Evolutionary conservation across 2,329 filamentous ascomycete genomes (phyloP).

Genomic region (Elsinoe batatas): DNA sequence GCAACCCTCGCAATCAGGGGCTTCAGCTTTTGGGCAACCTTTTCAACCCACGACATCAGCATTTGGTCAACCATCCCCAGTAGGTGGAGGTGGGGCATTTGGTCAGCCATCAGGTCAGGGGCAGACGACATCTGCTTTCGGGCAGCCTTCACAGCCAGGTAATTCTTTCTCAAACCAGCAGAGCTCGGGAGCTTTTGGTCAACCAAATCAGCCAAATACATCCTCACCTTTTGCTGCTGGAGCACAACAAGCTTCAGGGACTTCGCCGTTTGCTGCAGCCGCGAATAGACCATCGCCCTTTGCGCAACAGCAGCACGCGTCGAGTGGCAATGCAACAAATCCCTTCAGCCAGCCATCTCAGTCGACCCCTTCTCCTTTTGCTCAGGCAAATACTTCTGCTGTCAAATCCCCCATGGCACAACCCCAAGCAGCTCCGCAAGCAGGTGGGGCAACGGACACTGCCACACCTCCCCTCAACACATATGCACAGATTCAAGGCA

Average conservation of each 20-base stretch:
- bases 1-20: slow-evolving; percentile 12
- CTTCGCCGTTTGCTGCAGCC: slow-evolving; percentile 14
- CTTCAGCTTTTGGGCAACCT: slow-evolving; percentile 17
- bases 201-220: slow-evolving; percentile 16
- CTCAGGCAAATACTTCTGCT: slow-evolving; percentile 13
- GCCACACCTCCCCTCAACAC: slow-evolving; percentile 28
- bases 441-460: background rate
- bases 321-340: slow-evolving; percentile 4
- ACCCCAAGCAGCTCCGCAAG: slow-evolving; percentile 17
- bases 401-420: slow-evolving; percentile 10
- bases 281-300: slow-evolving; percentile 15
- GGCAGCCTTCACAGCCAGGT: slow-evolving; percentile 17
- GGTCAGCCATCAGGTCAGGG: slow-evolving; percentile 14
- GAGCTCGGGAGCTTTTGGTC: slow-evolving; percentile 20
- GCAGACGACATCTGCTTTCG: background rate
- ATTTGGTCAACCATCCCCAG: slow-evolving; percentile 15
- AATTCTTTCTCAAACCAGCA: slow-evolving; percentile 16
- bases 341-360: slow-evolving; percentile 18
- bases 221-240: slow-evolving; percentile 15
- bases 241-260: slow-evolving; percentile 11
- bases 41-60: slow-evolving; percentile 12
- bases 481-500: slow-evolving; percentile 37
- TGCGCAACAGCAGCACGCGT: slow-evolving; percentile 12
- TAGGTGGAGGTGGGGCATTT: slow-evolving; percentile 5
- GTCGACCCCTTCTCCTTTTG: slow-evolving; percentile 6